These are phyloP conservation scores for Diaporthe citri DNA, from an alignment of 2,329 filamentous ascomycete genomes.

Conservation along the genomic window DNA sequence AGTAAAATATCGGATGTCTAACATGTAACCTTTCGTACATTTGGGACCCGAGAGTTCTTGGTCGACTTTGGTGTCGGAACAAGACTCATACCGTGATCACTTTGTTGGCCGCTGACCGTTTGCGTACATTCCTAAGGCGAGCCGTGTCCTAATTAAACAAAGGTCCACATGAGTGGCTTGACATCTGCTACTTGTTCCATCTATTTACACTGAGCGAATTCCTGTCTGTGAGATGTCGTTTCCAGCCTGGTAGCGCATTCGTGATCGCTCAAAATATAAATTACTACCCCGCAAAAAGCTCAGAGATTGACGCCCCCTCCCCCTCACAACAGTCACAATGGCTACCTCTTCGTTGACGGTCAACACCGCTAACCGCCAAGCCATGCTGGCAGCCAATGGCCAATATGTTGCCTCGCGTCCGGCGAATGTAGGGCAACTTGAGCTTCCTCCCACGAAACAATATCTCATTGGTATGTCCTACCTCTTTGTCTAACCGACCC, in stretches of 20 bases:
- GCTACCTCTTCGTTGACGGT: neutral
- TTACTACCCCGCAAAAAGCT: neutral
- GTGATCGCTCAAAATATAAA: neutral
- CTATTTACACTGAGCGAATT: neutral
- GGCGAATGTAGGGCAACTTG: constrained; percentile 52
- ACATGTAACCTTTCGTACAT: neutral
- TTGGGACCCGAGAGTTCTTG: neutral
- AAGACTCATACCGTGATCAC: neutral
- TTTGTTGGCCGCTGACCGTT: constrained; percentile 3
- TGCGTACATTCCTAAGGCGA: neutral
- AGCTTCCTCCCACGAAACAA: constrained; percentile 76
- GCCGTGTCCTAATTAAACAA: neutral
- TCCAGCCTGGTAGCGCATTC: neutral
- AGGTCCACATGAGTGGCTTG: neutral
- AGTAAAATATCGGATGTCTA: neutral
- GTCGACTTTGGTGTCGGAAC: neutral
- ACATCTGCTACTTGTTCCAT: neutral
- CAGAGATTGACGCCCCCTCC: too few relatives aligned
- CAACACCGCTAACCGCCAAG: neutral
- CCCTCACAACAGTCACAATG: neutral
- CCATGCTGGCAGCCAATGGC: neutral
- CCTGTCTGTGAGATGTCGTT: neutral
- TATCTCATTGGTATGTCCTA: constrained; percentile 69
- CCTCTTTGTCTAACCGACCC: too few relatives aligned
- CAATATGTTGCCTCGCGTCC: neutral